phyloP scores from a whole-genome alignment of 2,329 filamentous ascomycete genomes.

The Mycosphaerella sp. region DNA sequence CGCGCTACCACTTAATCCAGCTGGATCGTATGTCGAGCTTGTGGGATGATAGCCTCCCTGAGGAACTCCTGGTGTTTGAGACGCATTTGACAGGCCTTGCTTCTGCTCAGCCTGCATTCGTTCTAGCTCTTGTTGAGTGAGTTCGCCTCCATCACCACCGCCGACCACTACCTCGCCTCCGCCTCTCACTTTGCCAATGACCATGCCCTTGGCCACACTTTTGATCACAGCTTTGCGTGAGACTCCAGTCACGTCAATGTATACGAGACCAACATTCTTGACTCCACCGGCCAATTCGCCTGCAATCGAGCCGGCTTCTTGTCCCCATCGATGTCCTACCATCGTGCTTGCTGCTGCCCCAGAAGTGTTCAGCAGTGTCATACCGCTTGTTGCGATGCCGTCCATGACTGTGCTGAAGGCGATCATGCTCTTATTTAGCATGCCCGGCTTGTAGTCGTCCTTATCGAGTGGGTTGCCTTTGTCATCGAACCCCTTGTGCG shows the following conservation, averaged over 20 bases:
- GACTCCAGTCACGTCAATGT: conserved; percentile 93
- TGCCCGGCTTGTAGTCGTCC: conserved; percentile 71
- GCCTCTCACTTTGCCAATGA: conserved; percentile 70
- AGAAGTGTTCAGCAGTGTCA: conserved; percentile 66
- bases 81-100: conserved; percentile 29
- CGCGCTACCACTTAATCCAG: conserved; percentile 25
- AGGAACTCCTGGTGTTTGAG: conserved; percentile 7
- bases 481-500: conserved; percentile 59
- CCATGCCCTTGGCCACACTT: conserved; percentile 94
- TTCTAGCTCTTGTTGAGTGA: conserved; percentile 38
- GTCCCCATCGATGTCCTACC: conserved; percentile 82
- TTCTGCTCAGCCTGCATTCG: conserved; percentile 17
- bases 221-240: conserved; percentile 85
- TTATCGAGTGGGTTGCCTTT: conserved; percentile 55
- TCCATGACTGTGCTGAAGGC: conserved; percentile 93
- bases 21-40: conserved; percentile 25
- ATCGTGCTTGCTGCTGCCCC: conserved; percentile 76
- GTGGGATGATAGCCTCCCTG: conserved; percentile 22
- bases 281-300: conserved; percentile 73
- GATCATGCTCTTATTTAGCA: conserved; percentile 94
- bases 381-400: conserved; percentile 81
- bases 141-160: conserved; percentile 52
- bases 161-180: conserved; percentile 70
- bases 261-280: conserved; percentile 94
- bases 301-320: conserved; percentile 75